Conservation (phyloP, 2,329 filamentous ascomycete species). For the Epichloe elymi region DNA sequence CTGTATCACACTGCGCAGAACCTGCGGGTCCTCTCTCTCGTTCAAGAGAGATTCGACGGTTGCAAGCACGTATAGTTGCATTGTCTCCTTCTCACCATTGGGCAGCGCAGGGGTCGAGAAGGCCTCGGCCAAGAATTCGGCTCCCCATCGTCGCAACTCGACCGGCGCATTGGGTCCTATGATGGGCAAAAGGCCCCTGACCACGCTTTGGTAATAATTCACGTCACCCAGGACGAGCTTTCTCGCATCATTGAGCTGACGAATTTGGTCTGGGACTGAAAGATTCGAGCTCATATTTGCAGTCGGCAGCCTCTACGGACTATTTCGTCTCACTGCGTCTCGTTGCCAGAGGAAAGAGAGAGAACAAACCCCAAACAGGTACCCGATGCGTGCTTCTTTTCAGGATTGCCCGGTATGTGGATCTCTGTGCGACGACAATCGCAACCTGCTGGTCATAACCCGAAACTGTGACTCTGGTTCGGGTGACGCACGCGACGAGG, state of each 20-base stretch:
- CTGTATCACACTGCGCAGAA: slow-evolving; percentile 78
- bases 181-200: slow-evolving; percentile 86
- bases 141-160: slow-evolving; percentile 87
- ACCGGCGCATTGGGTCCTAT: slow-evolving; percentile 62
- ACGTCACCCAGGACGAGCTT: slow-evolving; percentile 79
- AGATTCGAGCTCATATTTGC: slow-evolving; percentile 40
- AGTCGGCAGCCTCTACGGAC: slow-evolving; percentile 5
- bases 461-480: neutral
- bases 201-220: slow-evolving; percentile 80
- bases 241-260: slow-evolving; percentile 80
- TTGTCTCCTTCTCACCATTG: slow-evolving; percentile 64
- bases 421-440: neutral
- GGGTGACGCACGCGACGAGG: slow-evolving; percentile 1
- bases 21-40: slow-evolving; percentile 61
- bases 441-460: slow-evolving; percentile 1
- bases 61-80: slow-evolving; percentile 65
- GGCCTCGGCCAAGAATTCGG: slow-evolving; percentile 89
- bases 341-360: neutral
- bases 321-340: neutral
- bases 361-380: neutral
- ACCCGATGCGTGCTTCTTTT: neutral
- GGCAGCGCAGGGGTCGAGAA: slow-evolving; percentile 84
- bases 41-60: slow-evolving; percentile 58
- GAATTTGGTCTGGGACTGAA: slow-evolving; percentile 61
- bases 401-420: neutral